Evolutionary conservation across 2,329 filamentous ascomycete species (phyloP).

Genomic region (Arthroderma sp.): DNA sequence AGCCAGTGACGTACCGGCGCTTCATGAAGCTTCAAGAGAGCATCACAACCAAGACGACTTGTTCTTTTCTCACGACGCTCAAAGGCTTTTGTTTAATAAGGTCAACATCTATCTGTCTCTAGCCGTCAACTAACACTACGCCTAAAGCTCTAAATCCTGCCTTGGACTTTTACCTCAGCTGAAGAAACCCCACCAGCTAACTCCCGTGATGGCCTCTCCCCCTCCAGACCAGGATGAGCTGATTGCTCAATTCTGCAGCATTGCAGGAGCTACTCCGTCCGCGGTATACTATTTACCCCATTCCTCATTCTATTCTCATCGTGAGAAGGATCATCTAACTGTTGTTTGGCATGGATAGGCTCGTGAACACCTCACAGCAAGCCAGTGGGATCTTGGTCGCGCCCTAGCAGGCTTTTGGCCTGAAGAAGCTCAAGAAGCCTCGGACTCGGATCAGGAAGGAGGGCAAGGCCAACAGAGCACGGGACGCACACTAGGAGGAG

Average conservation of each 20-base stretch:
- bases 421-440: constrained; percentile 29
- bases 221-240: constrained; percentile 28
- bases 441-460: constrained; percentile 18
- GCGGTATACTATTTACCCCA: constrained; percentile 28
- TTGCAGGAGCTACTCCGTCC: constrained; percentile 40
- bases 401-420: constrained; percentile 51
- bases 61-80: no score
- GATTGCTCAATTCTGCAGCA: constrained; percentile 41
- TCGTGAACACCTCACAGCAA: constrained; percentile 50
- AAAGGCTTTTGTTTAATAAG: no score
- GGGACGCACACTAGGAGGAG: constrained; percentile 23
- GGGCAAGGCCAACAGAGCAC: constrained; percentile 14
- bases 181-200: neutral
- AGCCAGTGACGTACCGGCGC: no score
- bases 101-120: no score
- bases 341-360: constrained; percentile 37
- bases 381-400: constrained; percentile 52
- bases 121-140: neutral
- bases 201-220: constrained; percentile 20
- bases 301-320: neutral
- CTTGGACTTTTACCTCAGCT: neutral
- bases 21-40: no score
- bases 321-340: no score
- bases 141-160: neutral
- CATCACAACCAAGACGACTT: no score